Base-by-base conservation (phyloP, 1,284 basidiomycete genomes). In the Malassezia slooffiae region DNA sequence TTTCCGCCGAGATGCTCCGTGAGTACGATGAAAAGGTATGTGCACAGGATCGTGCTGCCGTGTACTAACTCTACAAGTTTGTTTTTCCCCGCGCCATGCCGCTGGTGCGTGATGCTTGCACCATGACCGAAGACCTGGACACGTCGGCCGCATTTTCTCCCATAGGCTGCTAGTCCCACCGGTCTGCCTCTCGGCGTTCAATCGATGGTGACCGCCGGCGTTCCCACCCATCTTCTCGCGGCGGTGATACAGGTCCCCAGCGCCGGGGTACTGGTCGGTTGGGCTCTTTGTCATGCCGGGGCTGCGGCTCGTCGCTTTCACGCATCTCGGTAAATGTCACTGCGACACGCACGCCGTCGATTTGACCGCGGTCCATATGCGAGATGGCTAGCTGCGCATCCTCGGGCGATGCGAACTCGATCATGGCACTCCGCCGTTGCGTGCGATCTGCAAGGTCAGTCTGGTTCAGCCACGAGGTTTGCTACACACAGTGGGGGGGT, bases 331-430 rank as follows among this genome's bases (percentile, higher is more conserved):
- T 26, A 7, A 26, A 12, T 12, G 24, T 7, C 12, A 26, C 24
- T 26, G 24, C 12, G 12, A 26, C 24, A 7, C 12, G 24, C 24
- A 26, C 12, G 12, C 57, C 60, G 28, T 62, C 60, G 31, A 62
- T 62, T 40, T 62, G 60, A 1, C 58, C 60, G 0, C 42, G 37
- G 30, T 49, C 49, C 56, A 62, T 58, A 31, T 60, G 57, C 11
- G 51, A 28, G 2, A 54, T 43, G 2, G 60, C 60, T 17, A 41
- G 48, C 1, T 55, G 47, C 0, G 54, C 60, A 10, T 48, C 35
- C 5, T 43, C 48, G 0, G 43, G 38, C 0, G 33, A 32, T 0
- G 33, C 38, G 43, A 49, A 57, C 12, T 54, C 21, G 9, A 59
- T 43, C 13, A 52, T 34, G 24, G 50, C 42, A n/a, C 28, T 39